These are phyloP conservation scores for Aspergillus niger DNA, from an alignment of 2,329 filamentous ascomycete genomes.

Conservation along the genomic window DNA sequence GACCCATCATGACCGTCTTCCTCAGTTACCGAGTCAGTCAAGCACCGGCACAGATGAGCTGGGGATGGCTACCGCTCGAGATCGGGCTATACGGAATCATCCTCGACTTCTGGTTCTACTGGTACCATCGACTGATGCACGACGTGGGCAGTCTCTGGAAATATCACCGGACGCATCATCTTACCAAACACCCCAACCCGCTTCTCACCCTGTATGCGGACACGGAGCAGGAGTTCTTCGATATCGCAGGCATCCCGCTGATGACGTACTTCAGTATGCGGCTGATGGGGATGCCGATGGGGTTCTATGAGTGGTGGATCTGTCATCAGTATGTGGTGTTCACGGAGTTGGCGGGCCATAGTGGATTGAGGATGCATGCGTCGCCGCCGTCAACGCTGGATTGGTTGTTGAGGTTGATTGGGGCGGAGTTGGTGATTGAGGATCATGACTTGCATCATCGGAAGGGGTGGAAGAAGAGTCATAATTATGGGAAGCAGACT, in stretches of 20 bases:
- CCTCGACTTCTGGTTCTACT: constrained; percentile 46
- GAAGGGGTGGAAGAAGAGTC: constrained; percentile 42
- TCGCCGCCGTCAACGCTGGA: constrained; percentile 38
- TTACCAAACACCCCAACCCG: constrained; percentile 50
- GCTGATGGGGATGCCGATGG: constrained; percentile 45
- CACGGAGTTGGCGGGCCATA: constrained; percentile 26
- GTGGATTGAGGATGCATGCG: constrained; percentile 36
- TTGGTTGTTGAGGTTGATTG: constrained; percentile 37
- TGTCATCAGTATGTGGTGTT: constrained; percentile 50
- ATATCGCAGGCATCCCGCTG: constrained; percentile 46
- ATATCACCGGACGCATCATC: constrained; percentile 50
- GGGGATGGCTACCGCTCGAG: constrained; percentile 43
- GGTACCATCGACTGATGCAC: constrained; percentile 49
- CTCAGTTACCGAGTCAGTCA: constrained; percentile 30
- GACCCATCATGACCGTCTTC: constrained; percentile 39
- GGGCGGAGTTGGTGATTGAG: constrained; percentile 45
- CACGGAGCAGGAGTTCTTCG: constrained; percentile 46
- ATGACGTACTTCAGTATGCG: constrained; percentile 43
- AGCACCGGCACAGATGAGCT: constrained; percentile 30
- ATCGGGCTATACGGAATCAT: constrained; percentile 46
- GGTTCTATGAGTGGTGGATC: constrained; percentile 53
- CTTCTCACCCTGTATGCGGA: constrained; percentile 48
- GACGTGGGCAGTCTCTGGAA: constrained; percentile 45
- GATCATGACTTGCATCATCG: constrained; percentile 47
- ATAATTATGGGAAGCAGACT: constrained; percentile 46